Conservation (phyloP, 495 filamentous ascomycete species). For the Saxispiralis lemnorum region DNA sequence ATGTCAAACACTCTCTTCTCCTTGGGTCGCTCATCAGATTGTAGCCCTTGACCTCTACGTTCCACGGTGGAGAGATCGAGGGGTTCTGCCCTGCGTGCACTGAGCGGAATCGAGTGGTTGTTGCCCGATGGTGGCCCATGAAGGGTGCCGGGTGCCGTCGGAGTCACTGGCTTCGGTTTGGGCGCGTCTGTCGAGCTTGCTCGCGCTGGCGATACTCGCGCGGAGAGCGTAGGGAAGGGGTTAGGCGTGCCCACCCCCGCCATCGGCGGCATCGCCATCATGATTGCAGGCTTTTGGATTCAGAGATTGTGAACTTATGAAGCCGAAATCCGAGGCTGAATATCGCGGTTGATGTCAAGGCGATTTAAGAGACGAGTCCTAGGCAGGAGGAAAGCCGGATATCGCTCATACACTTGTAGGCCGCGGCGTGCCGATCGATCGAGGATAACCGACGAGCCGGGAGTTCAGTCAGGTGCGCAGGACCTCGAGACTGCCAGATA, state of each 20-base stretch:
- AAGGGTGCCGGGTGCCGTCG: constrained; percentile 13
- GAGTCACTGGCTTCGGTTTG: background rate
- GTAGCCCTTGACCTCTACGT: constrained; percentile 49
- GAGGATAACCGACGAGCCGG: too few relatives aligned
- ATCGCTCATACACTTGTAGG: too few relatives aligned
- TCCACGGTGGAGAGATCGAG: constrained; percentile 84
- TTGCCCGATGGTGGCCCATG: constrained; percentile 17
- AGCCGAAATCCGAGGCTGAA: too few relatives aligned
- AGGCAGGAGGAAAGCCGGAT: too few relatives aligned
- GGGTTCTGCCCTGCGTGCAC: constrained; percentile 49
- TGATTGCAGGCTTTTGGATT: background rate
- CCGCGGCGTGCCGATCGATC: too few relatives aligned
- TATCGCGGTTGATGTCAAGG: too few relatives aligned
- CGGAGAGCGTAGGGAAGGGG: too few relatives aligned
- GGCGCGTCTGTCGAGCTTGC: background rate
- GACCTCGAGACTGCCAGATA: too few relatives aligned
- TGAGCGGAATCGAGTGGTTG: constrained; percentile 34
- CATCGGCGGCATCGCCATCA: background rate
- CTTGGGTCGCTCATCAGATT: constrained; percentile 53
- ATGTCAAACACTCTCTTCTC: constrained; percentile 63
- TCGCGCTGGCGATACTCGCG: background rate
- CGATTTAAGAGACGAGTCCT: too few relatives aligned
- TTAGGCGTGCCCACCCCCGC: background rate
- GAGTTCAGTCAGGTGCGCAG: too few relatives aligned
- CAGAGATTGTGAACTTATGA: too few relatives aligned